Conservation (phyloP, 306 rosid species). For the Erythrophleum fordii region DNA sequence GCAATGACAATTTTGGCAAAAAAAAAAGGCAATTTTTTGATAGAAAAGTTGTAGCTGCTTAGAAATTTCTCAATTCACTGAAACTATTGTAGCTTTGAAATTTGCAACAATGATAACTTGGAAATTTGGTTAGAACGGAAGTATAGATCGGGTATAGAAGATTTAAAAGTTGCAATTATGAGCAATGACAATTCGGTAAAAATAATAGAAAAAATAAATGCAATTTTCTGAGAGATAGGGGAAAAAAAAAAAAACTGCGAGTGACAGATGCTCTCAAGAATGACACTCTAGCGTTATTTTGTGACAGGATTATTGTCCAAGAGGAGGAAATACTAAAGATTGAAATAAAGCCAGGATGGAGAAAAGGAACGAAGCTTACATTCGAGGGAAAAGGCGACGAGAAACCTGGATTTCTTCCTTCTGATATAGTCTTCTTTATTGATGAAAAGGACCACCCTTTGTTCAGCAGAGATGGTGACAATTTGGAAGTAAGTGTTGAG, state of each 20-base stretch:
- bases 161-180: not conserved
- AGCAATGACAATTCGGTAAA: not conserved
- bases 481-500: constrained; percentile 73
- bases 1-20: not conserved
- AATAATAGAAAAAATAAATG: not conserved
- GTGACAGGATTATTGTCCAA: constrained; percentile 65
- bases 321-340: constrained; percentile 70
- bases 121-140: not conserved
- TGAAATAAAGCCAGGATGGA: constrained; percentile 90
- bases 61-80: constrained; percentile 13
- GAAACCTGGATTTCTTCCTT: constrained; percentile 91
- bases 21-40: not conserved
- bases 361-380: constrained; percentile 78
- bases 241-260: not conserved
- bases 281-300: constrained; percentile 21
- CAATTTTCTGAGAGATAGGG: not conserved
- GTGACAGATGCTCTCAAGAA: constrained; percentile 9
- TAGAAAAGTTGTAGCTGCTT: not conserved
- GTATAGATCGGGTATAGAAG: not conserved
- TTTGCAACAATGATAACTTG: not conserved
- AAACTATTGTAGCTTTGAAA: not conserved
- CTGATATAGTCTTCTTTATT: constrained; percentile 71
- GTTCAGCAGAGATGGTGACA: constrained; percentile 65
- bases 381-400: constrained; percentile 92
- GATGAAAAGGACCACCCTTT: constrained; percentile 74